phyloP scores from a whole-genome alignment of 805 yeast genomes.

The Gaillardinia entomophila region DNA sequence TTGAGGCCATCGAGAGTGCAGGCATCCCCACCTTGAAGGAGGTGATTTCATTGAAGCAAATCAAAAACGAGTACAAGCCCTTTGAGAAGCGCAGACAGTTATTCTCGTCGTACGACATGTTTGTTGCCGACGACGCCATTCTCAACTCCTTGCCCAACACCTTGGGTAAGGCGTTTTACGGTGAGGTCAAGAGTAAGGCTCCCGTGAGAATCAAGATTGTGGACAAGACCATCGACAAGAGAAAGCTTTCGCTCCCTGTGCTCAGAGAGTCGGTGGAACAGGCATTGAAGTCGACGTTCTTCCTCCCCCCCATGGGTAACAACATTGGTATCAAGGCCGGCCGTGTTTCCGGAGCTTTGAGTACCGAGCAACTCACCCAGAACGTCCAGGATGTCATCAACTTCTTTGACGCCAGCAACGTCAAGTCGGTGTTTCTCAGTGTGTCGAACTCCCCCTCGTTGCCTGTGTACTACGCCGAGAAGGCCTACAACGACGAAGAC shows the following conservation, averaged over 20 bases:
- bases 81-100: slow-evolving; percentile 83
- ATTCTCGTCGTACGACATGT: slow-evolving; percentile 60
- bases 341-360: slow-evolving; percentile 29
- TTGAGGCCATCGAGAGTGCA: slow-evolving; percentile 42
- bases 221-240: slow-evolving; percentile 20
- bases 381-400: slow-evolving; percentile 54
- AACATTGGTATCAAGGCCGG: slow-evolving; percentile 67
- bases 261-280: slow-evolving; percentile 55
- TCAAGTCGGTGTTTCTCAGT: slow-evolving; percentile 61
- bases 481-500: slow-evolving; percentile 46
- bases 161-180: slow-evolving; percentile 74
- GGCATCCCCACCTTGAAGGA: slow-evolving; percentile 41
- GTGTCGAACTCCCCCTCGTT: slow-evolving; percentile 71
- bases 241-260: slow-evolving; percentile 43
- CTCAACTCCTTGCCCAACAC: slow-evolving; percentile 75
- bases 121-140: slow-evolving; percentile 80
- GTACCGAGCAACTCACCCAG: slow-evolving; percentile 46
- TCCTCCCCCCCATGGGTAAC: slow-evolving; percentile 68
- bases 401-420: slow-evolving; percentile 37
- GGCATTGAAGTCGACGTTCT: slow-evolving; percentile 52
- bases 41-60: slow-evolving; percentile 65
- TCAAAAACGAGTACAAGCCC: slow-evolving; percentile 82
- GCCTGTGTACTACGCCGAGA: slow-evolving; percentile 72
- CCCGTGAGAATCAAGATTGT: slow-evolving; percentile 67
- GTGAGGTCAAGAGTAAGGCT: slow-evolving; percentile 42